A percentile compares a stretch with the other conserved stretches of the same genome.
phyloP scores from a whole-genome alignment of 208 protist species.

The Acanthamoeba royreba region DNA sequence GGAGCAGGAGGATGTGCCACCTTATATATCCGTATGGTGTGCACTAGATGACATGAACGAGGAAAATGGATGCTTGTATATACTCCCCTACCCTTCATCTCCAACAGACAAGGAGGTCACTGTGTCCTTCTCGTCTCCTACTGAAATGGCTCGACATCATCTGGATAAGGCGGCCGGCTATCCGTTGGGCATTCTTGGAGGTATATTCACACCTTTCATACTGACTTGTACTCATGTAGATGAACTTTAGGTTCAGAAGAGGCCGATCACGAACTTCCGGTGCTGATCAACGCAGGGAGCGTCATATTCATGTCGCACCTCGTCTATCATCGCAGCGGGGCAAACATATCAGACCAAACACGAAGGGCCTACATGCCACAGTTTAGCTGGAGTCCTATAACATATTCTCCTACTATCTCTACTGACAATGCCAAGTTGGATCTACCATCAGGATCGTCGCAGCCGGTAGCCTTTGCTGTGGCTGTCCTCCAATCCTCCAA shows the following conservation, averaged over 20 bases:
- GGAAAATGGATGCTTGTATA: slow-evolving; percentile 42
- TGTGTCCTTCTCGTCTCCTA: background rate
- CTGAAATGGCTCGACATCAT: background rate
- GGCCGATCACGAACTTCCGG: background rate
- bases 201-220: background rate
- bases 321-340: slow-evolving; percentile 22
- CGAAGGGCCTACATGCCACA: slow-evolving; percentile 52
- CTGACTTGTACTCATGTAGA: background rate
- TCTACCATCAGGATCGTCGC: background rate
- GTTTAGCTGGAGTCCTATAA: slow-evolving; percentile 33
- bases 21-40: slow-evolving; percentile 46
- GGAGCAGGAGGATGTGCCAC: background rate
- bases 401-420: too few species aligned
- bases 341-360: background rate
- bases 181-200: background rate
- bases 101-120: background rate
- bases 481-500: too few species aligned
- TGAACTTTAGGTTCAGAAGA: background rate
- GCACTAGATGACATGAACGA: slow-evolving; percentile 46
- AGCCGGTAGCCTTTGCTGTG: background rate
- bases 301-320: slow-evolving; percentile 7
- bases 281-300: background rate
- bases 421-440: too few species aligned
- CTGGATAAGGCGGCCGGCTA: background rate
- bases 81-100: background rate